A percentile compares a stretch with the other conserved stretches of the same genome.
These are phyloP conservation scores for Fusarium sp. DNA, from an alignment of 2,329 filamentous ascomycete species.

Conservation along the genomic window DNA sequence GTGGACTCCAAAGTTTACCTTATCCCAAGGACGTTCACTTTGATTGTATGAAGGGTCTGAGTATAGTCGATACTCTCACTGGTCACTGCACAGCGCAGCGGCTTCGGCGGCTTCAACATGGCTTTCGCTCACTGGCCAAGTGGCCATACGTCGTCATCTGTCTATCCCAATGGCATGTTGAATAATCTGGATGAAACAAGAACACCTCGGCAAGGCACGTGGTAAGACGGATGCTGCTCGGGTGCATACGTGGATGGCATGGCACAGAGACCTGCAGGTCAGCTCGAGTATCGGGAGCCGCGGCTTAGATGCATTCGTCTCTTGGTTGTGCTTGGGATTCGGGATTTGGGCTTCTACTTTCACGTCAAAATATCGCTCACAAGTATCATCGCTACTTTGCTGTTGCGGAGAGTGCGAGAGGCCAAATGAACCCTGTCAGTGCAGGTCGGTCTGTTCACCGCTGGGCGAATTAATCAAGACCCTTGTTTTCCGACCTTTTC, in stretches of 20 bases:
- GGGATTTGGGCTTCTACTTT: neutral
- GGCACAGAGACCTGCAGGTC: slow-evolving; percentile 12
- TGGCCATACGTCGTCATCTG: slow-evolving; percentile 17
- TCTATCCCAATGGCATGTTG: slow-evolving; percentile 10
- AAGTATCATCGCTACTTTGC: neutral
- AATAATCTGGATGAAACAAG: slow-evolving; percentile 32
- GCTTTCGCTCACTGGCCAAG: slow-evolving; percentile 8
- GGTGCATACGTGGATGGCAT: slow-evolving; percentile 16
- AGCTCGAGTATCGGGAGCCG: slow-evolving; percentile 12
- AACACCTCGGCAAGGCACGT: slow-evolving; percentile 25
- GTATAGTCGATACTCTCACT: slow-evolving; percentile 4
- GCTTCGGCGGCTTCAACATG: neutral
- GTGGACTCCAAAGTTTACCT: slow-evolving; percentile 2
- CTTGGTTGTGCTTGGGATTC: slow-evolving; percentile 18
- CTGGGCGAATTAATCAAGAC: slow-evolving; percentile 17
- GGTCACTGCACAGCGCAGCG: neutral
- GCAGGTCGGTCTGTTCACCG: slow-evolving; percentile 31
- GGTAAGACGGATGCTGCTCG: slow-evolving; percentile 1
- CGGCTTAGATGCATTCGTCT: slow-evolving; percentile 8
- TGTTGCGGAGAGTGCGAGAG: neutral
- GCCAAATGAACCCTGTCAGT: slow-evolving; percentile 21
- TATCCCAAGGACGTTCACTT: neutral
- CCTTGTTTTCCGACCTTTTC: slow-evolving; percentile 23
- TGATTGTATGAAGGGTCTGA: neutral
- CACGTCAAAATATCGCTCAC: slow-evolving; percentile 1